phyloP scores from a whole-genome alignment of 768 basidiomycete genomes.

The Mrakia hoshinonis region DNA sequence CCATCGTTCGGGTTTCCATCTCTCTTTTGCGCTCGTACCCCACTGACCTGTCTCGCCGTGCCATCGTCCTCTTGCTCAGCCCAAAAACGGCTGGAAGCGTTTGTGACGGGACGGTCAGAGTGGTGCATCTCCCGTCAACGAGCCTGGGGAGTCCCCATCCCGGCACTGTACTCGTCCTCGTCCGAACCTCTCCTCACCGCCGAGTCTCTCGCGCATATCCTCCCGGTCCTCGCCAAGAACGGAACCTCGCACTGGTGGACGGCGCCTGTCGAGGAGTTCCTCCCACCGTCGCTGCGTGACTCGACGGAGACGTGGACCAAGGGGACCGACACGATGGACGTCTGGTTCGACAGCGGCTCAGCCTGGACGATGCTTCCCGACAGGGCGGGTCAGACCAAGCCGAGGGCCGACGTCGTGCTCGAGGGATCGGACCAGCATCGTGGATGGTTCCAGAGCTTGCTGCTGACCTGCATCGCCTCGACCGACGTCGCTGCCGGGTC shows the following conservation, averaged over 20 bases:
- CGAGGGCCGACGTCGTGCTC: conserved; percentile 71
- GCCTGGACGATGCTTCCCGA: conserved; percentile 74
- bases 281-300: conserved; percentile 53
- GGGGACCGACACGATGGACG: conserved; percentile 93
- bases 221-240: conserved; percentile 60
- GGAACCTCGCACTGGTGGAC: conserved; percentile 88
- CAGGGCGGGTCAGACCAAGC: conserved; percentile 26
- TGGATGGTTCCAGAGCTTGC: conserved; percentile 96
- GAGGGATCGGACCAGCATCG: conserved; percentile 97
- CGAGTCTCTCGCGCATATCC: conserved; percentile 62
- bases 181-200: conserved; percentile 56
- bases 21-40: neutral
- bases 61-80: conserved; percentile 50
- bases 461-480: conserved; percentile 54
- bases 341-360: conserved; percentile 97
- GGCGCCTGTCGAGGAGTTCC: conserved; percentile 71
- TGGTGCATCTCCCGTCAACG: conserved; percentile 99
- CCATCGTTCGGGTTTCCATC: neutral
- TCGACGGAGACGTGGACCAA: conserved; percentile 54
- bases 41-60: too few relatives aligned
- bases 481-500: conserved; percentile 27
- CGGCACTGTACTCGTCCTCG: conserved; percentile 58
- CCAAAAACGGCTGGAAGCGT: conserved; percentile 76
- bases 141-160: conserved; percentile 95
- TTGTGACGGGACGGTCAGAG: conserved; percentile 78